Percentiles rank a stretch among this genome's conserved stretches.
Evolutionary conservation across 352 stramenopile species (phyloP).

Genomic region (Globisporangium abappressorium): DNA sequence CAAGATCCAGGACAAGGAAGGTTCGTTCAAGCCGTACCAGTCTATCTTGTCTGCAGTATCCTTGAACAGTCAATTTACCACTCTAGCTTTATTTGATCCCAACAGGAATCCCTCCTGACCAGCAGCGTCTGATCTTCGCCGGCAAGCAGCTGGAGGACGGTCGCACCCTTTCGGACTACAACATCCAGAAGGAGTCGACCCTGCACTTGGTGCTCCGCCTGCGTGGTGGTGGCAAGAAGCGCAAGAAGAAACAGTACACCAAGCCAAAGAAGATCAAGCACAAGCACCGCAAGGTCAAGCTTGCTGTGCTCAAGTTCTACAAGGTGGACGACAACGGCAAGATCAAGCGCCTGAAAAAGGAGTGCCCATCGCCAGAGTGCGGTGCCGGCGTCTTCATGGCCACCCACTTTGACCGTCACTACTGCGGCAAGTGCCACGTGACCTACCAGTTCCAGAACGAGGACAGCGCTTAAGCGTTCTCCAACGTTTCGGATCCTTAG

Average conservation of each 20-base stretch:
- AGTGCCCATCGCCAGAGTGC: slow-evolving; percentile 93
- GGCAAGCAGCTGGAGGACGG: slow-evolving; percentile 99
- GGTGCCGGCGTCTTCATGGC: slow-evolving; percentile 99
- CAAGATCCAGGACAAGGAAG: slow-evolving; percentile 99
- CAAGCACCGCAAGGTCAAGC: slow-evolving; percentile 97
- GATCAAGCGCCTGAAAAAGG: slow-evolving; percentile 97
- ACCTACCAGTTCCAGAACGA: slow-evolving; percentile 93
- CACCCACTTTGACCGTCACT: slow-evolving; percentile 99
- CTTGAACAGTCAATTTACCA: background rate
- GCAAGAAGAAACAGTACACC: slow-evolving; percentile 99
- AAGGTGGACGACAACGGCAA: slow-evolving; percentile 96
- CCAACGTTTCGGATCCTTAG: background rate
- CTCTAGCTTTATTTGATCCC: background rate
- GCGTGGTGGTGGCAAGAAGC: slow-evolving; percentile 97
- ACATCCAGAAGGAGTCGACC: slow-evolving; percentile 97
- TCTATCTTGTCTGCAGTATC: background rate
- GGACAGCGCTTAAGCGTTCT: slow-evolving; percentile 45
- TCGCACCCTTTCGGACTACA: slow-evolving; percentile 92
- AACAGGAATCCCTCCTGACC: slow-evolving; percentile 97
- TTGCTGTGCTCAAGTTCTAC: slow-evolving; percentile 97
- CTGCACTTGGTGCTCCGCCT: slow-evolving; percentile 98
- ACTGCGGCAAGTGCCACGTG: slow-evolving; percentile 99
- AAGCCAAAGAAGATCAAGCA: slow-evolving; percentile 99
- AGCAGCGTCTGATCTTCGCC: slow-evolving; percentile 99
- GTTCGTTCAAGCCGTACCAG: slow-evolving; percentile 24